Conservation (phyloP, 169 alveolate species). For the Eimeria falciformis region DNA sequence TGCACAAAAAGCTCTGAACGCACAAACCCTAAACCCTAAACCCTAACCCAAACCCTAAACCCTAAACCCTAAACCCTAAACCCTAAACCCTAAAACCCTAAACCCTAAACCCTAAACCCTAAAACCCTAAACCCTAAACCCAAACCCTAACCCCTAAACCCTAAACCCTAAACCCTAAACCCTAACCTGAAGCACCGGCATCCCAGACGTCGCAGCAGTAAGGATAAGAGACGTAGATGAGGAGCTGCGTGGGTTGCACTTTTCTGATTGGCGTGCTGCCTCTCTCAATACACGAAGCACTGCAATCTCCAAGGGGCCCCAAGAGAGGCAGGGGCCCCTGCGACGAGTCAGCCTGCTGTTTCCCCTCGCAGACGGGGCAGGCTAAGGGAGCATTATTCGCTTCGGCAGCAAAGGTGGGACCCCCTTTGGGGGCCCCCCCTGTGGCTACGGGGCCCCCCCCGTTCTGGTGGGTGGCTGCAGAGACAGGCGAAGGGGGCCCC, state of each 20-base stretch:
- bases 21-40: not conserved
- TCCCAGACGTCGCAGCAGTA: constrained; percentile 2
- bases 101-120: not conserved
- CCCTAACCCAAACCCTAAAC: not conserved
- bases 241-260: constrained; percentile 48
- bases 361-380: not conserved
- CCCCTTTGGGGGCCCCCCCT: constrained; percentile 8
- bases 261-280: not conserved
- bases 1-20: not conserved
- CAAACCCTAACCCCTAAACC: constrained; percentile 46
- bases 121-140: constrained; percentile 26
- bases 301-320: no score
- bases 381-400: not conserved
- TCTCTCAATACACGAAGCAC: not conserved
- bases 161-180: constrained; percentile 58
- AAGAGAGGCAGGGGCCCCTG: not conserved
- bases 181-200: constrained; percentile 64
- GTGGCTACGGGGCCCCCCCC: not conserved
- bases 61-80: constrained; percentile 1
- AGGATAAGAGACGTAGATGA: constrained; percentile 29
- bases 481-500: no score
- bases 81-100: not conserved
- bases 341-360: not conserved
- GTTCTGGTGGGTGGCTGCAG: not conserved
- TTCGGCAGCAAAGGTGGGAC: not conserved